phyloP scores from a whole-genome alignment of 495 filamentous ascomycete genomes.

The Penicillium diatomitis region DNA sequence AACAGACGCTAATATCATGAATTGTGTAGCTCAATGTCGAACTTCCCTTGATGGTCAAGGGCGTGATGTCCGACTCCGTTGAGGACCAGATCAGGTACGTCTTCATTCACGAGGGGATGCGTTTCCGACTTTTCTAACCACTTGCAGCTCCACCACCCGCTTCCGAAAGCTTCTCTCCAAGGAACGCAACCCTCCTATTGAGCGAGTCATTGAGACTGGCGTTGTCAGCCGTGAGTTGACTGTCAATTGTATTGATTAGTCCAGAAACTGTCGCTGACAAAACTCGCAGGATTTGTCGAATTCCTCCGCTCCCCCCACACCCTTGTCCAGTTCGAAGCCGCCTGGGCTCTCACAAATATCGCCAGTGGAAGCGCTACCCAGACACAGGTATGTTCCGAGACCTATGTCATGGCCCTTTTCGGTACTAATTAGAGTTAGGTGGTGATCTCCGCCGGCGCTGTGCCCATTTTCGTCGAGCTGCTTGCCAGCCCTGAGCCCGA shows the following conservation, averaged over 20 bases:
- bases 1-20: slow-evolving; percentile 30
- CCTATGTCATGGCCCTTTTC: background rate
- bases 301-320: slow-evolving; percentile 98
- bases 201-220: slow-evolving; percentile 97
- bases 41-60: slow-evolving; percentile 93
- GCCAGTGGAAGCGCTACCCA: slow-evolving; percentile 94
- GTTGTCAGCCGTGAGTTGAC: slow-evolving; percentile 63
- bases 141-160: slow-evolving; percentile 67
- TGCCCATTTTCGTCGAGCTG: slow-evolving; percentile 97
- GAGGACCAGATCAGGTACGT: slow-evolving; percentile 81
- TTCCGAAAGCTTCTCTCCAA: slow-evolving; percentile 97
- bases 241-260: background rate
- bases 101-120: too few relatives aligned
- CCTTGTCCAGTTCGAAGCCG: slow-evolving; percentile 97
- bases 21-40: slow-evolving; percentile 80
- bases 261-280: background rate
- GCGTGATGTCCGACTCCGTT: slow-evolving; percentile 97
- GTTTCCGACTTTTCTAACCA: background rate
- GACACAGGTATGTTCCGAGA: slow-evolving; percentile 50
- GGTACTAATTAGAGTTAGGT: slow-evolving; percentile 34
- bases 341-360: slow-evolving; percentile 99
- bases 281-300: slow-evolving; percentile 61
- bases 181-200: slow-evolving; percentile 98
- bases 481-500: slow-evolving; percentile 93
- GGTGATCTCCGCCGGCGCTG: slow-evolving; percentile 95